Evolutionary conservation across 1,284 basidiomycete species (phyloP).

Genomic region (Leucoagaricus sp.): DNA sequence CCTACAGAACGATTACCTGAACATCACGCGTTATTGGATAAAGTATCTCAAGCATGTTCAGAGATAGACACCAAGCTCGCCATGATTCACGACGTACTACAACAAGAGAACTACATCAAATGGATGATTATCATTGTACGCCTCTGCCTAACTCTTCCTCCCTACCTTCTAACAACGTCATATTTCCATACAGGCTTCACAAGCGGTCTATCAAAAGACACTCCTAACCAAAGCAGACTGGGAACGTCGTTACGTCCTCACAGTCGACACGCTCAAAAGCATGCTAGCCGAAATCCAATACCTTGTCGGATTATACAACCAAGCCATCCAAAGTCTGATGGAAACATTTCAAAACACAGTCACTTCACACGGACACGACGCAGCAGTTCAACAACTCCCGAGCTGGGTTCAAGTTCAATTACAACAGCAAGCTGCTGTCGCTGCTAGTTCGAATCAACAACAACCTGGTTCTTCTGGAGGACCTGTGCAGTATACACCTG

Average conservation of each 20-base stretch:
- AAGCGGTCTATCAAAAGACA: conserved; percentile 15
- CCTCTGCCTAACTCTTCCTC: background rate
- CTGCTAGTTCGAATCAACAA: background rate
- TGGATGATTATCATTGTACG: conserved; percentile 15
- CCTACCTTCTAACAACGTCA: background rate
- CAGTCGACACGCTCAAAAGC: conserved; percentile 12
- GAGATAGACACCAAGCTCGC: conserved; percentile 16
- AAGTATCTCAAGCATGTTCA: conserved; percentile 14
- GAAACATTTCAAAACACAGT: conserved; percentile 11
- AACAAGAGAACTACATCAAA: conserved; percentile 14
- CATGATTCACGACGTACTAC: conserved; percentile 16
- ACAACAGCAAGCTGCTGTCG: conserved; percentile 11
- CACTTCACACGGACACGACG: conserved; percentile 9
- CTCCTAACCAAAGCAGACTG: conserved; percentile 13
- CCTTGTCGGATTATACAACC: conserved; percentile 14
- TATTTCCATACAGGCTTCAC: conserved; percentile 3
- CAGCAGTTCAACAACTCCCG: conserved; percentile 13
- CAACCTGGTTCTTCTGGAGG: too few relatives aligned
- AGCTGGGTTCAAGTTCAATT: conserved; percentile 15
- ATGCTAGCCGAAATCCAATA: conserved; percentile 16
- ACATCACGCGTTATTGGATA: conserved; percentile 15
- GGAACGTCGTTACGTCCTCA: conserved; percentile 14
- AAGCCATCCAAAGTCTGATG: conserved; percentile 13
- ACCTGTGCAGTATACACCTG: conserved; percentile 4
- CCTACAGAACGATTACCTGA: conserved; percentile 13